Evolutionary conservation across 1,284 basidiomycete species (phyloP), one percentile per base, ranked within the genome.

Genomic region (Veloboletus limbatus): DNA sequence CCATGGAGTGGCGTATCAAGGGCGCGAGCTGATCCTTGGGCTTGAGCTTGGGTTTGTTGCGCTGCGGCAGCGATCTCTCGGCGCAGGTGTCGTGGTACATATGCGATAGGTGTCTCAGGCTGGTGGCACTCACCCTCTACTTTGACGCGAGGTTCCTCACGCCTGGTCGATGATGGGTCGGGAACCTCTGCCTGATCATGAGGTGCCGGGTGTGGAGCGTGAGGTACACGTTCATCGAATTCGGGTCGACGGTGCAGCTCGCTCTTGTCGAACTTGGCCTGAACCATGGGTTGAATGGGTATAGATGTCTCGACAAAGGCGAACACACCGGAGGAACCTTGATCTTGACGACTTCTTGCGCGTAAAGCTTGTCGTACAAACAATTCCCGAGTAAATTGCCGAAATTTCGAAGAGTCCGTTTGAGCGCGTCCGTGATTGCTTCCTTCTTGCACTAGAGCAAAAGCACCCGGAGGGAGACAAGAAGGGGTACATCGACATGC

Each of bases 301-400:
- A 21, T 25, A 16, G 14, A 33, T 4, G n/a, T 14, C 2, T n/a
- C 8, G 22, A 21, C 8, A 21, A 13, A 31, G 14, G 7, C 17
- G 14, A 13, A 77, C 85, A 53, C 59, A 94, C 92, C 2, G 82
- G 81, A 32, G 79, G 78, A 2, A 88, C 82, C 61, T 88, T 93
- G 53, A 97, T 85, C 69, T 95, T 95, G 37, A 82, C 72, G 13
- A 98, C 77, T 58, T 95, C 87, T 48, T 86, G 79, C 1, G 88
- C 79, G 64, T 92, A 97, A 13, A 81, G 69, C 68, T 94, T 95
- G 69, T 98, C 96, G 61, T 98, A 98, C 20, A 97, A 70, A 67
- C 96, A 99, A 61, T 97, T 97, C 8, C 95, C 96, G 9, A 98
- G 75, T 1, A 98, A 72, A 62, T 95, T 96, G 40, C 97, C 96